These are phyloP conservation scores for Globisporangium ultimum DNA, from an alignment of 352 stramenopile species.

Conservation along the genomic window DNA sequence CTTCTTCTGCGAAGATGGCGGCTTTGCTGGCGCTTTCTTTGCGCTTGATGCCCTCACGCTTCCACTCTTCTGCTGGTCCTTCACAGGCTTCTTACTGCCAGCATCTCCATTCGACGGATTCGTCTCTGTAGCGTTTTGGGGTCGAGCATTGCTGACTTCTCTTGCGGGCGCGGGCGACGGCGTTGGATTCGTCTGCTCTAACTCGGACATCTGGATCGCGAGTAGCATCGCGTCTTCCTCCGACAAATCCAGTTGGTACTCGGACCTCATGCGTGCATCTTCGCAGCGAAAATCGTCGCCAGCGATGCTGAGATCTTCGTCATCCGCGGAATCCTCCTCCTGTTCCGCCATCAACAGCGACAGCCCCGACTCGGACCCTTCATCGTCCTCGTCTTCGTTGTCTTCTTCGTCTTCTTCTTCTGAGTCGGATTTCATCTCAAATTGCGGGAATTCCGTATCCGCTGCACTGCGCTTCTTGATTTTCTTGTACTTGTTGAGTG, in stretches of 20 bases:
- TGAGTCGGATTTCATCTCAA: neutral
- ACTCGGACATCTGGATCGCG: conserved; percentile 44
- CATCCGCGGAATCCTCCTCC: conserved; percentile 57
- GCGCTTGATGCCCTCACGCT: no score
- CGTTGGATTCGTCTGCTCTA: conserved; percentile 18
- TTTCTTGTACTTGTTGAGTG: conserved; percentile 34
- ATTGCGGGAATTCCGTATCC: no score
- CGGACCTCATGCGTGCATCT: conserved; percentile 24
- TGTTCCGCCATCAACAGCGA: conserved; percentile 37
- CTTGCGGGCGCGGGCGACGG: neutral
- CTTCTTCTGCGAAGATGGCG: conserved; percentile 6
- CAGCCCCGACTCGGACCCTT: conserved; percentile 23
- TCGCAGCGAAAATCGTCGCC: conserved; percentile 39
- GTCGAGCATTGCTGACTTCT: neutral
- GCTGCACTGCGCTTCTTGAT: conserved; percentile 5
- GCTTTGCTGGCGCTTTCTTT: neutral
- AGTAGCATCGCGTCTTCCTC: conserved; percentile 41
- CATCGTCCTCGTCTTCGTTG: neutral
- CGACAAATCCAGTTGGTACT: conserved; percentile 43
- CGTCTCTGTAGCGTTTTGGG: no score
- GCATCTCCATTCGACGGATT: no score
- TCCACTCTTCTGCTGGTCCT: neutral
- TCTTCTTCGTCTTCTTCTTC: neutral
- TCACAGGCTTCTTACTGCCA: no score
- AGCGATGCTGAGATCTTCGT: conserved; percentile 47